Evolutionary conservation across 2,329 filamentous ascomycete genomes (phyloP).

Genomic region (Colletotrichum sp.): DNA sequence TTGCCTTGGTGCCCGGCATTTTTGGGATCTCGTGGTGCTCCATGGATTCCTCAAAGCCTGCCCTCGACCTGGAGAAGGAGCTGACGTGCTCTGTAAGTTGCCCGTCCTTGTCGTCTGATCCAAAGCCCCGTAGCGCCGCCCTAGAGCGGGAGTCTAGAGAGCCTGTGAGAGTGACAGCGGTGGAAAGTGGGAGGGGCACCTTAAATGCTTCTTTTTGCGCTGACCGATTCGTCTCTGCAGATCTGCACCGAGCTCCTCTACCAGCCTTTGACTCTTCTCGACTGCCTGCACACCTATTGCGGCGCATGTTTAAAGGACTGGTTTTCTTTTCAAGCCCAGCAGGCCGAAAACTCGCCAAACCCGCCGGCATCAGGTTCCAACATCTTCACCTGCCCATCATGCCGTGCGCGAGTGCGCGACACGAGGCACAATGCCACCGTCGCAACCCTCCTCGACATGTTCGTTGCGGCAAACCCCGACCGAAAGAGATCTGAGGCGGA

Average conservation of each 20-base stretch:
- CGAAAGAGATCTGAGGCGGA: conserved; percentile 74
- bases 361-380: conserved; percentile 52
- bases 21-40: conserved; percentile 16
- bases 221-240: conserved; percentile 47
- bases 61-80: conserved; percentile 86
- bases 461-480: conserved; percentile 78
- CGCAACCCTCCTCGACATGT: conserved; percentile 89
- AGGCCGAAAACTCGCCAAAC: conserved; percentile 55
- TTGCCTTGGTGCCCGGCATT: conserved; percentile 3
- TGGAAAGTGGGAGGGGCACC: neutral
- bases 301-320: conserved; percentile 95
- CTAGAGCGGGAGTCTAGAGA: neutral
- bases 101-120: conserved; percentile 18
- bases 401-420: conserved; percentile 83
- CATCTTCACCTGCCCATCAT: conserved; percentile 89
- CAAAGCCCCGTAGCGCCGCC: conserved; percentile 8
- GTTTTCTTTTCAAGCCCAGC: conserved; percentile 81
- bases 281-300: conserved; percentile 96
- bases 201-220: neutral
- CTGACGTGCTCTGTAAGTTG: conserved; percentile 87
- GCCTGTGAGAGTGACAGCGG: neutral
- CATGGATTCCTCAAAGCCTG: conserved; percentile 58
- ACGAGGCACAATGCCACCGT: conserved; percentile 92
- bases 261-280: conserved; percentile 87
- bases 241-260: conserved; percentile 97